Evolutionary conservation across 2,329 filamentous ascomycete species (phyloP), one percentile per base, ranked within the genome.

Genomic region (Canariomyces notabilis): DNA sequence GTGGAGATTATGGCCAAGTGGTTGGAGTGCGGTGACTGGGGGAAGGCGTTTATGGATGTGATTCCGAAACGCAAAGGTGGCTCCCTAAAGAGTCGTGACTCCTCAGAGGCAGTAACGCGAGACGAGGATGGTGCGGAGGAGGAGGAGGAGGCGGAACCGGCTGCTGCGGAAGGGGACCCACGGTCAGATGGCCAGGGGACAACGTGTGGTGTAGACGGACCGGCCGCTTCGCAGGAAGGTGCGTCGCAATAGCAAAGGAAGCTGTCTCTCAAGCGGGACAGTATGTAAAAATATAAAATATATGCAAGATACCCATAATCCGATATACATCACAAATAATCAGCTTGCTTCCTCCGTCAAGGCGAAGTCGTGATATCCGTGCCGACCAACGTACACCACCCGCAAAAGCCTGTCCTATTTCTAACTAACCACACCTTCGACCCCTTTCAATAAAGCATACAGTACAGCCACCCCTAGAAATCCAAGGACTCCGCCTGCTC

Each of bases 1-100:
- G 80, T 93, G 37, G 91, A 97, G 67, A 97, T 98, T 52, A 95
- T 98, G 88, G 70, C 95, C 37, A 83, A 82, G 55, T 98, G 90
- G 89, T 67, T 98, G 44, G 89, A 96, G 66, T 80, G 80, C 39
- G 87, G 87, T 2, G 86, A 97, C 64, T 98, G 93, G 93, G 90
- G 85, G 1, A 74, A 86, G 61, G 90, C 93, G 0, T 98, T 98
- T 63, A 69, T 90, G 67, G 76, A 80, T 41, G 89, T 94, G 3
- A 90, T 98, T 56, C 93, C 93, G 0, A 89, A 89, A 67, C 75
- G 93, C 52, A 98, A 98, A 65, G 89, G 88, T 1, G 89, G 85
- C 0, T 77, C 75, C 44, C 61, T 95, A 57, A 87, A 73, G 32
- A 59, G 59, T 5, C 57, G 45, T 39, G 49, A 48, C n/a, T 53